Percentiles rank a stretch among this genome's conserved stretches.
phyloP scores from a whole-genome alignment of 495 filamentous ascomycete species.

The Aspergillus egyptiacus region DNA sequence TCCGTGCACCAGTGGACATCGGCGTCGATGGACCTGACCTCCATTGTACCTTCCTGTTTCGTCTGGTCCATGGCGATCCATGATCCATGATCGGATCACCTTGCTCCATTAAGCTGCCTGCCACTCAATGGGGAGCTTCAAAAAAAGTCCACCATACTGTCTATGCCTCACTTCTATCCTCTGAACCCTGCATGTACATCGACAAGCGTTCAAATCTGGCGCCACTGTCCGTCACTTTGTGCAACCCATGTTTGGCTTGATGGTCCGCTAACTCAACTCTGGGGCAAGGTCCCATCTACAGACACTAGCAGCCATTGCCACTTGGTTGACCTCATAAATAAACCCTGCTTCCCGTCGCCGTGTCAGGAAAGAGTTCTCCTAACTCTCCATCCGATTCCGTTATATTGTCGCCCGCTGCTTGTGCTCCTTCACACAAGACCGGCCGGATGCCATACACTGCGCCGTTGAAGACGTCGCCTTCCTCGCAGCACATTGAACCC shows the following conservation, averaged over 20 bases:
- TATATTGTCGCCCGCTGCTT: slow-evolving; percentile 22
- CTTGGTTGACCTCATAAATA: slow-evolving; percentile 8
- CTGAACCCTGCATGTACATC: slow-evolving; percentile 6
- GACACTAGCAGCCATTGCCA: slow-evolving; percentile 7
- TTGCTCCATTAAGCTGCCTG: neutral
- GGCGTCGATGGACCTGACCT: too few relatives aligned
- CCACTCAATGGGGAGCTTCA: neutral
- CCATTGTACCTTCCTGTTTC: slow-evolving; percentile 6
- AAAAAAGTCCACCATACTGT: neutral
- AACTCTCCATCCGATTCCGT: neutral
- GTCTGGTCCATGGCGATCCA: too few relatives aligned
- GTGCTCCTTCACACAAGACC: slow-evolving; percentile 41
- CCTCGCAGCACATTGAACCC: slow-evolving; percentile 59
- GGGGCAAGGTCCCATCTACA: slow-evolving; percentile 2
- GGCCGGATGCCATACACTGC: slow-evolving; percentile 90
- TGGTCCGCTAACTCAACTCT: slow-evolving; percentile 1
- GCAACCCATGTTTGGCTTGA: slow-evolving; percentile 1
- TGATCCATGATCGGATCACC: slow-evolving; percentile 1
- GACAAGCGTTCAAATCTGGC: neutral
- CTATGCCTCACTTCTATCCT: neutral
- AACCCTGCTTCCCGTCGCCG: slow-evolving; percentile 7
- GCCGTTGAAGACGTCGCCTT: slow-evolving; percentile 73
- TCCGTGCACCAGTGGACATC: too few relatives aligned
- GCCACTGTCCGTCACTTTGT: slow-evolving; percentile 4
- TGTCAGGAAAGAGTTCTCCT: slow-evolving; percentile 1